Conservation (phyloP, 1,284 basidiomycete species). For the Phylloboletellus chloephorus region DNA sequence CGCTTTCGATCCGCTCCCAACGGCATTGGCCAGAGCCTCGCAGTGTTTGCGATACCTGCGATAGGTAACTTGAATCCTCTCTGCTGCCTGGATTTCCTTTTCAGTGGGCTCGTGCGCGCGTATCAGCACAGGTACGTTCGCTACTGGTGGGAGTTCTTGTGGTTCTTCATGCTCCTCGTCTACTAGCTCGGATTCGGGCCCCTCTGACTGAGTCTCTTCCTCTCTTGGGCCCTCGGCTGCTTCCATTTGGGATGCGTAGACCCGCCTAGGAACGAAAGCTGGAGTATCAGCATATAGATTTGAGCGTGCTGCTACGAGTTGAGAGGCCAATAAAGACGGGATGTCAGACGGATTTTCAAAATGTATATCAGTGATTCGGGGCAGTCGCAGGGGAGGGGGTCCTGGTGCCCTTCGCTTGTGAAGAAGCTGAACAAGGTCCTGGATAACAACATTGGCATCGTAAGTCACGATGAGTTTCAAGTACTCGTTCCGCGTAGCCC, state of each 20-base stretch:
- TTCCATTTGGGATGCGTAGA: conserved; percentile 2
- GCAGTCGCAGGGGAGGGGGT: conserved; percentile 2
- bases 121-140: conserved; percentile 12
- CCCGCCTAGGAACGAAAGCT: conserved; percentile 12
- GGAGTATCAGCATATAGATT: conserved; percentile 12
- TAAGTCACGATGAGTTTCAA: conserved; percentile 18
- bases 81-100: conserved; percentile 18
- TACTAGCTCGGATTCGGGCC: conserved; percentile 10
- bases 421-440: conserved; percentile 24
- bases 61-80: conserved; percentile 19
- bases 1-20: conserved; percentile 26
- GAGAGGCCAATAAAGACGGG: conserved; percentile 17
- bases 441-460: conserved; percentile 16
- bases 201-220: conserved; percentile 4
- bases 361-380: conserved; percentile 17
- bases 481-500: conserved; percentile 7
- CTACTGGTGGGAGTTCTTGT: conserved; percentile 5
- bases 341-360: conserved; percentile 20
- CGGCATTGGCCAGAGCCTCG: conserved; percentile 20
- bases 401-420: conserved; percentile 10
- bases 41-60: conserved; percentile 23
- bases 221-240: background rate
- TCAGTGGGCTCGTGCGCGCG: conserved; percentile 18
- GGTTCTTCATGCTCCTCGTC: conserved; percentile 20
- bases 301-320: conserved; percentile 15